phyloP scores from a whole-genome alignment of 2,329 filamentous ascomycete species.

The Paecilomyces formosus region DNA sequence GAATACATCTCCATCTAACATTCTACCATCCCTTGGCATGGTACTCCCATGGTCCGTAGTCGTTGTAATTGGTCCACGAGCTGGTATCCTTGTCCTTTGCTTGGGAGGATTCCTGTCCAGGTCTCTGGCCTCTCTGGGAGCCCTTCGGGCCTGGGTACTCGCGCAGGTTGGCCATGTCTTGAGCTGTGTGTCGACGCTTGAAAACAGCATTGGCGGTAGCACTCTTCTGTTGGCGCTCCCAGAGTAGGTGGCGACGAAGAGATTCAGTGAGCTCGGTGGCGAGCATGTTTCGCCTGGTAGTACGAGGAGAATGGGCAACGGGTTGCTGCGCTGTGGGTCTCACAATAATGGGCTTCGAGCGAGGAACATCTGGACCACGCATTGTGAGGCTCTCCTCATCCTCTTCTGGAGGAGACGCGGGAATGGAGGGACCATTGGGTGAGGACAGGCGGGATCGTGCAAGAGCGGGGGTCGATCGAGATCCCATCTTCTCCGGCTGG shows the following conservation, averaged over 20 bases:
- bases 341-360: slow-evolving; percentile 74
- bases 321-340: slow-evolving; percentile 63
- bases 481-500: slow-evolving; percentile 68
- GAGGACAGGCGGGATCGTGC: slow-evolving; percentile 54
- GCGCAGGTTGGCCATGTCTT: slow-evolving; percentile 81
- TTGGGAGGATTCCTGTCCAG: slow-evolving; percentile 14
- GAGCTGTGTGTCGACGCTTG: slow-evolving; percentile 82
- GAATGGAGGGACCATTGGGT: slow-evolving; percentile 61
- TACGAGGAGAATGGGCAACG: slow-evolving; percentile 78
- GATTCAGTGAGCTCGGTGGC: slow-evolving; percentile 90
- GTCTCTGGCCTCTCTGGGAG: slow-evolving; percentile 12
- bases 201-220: slow-evolving; percentile 80
- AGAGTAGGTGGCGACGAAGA: slow-evolving; percentile 81
- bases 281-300: slow-evolving; percentile 91
- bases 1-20: slow-evolving; percentile 4
- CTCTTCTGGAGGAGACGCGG: slow-evolving; percentile 50
- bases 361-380: slow-evolving; percentile 56
- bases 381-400: slow-evolving; percentile 56
- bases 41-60: slow-evolving; percentile 75
- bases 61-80: slow-evolving; percentile 82
- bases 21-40: slow-evolving; percentile 75
- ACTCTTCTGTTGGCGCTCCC: slow-evolving; percentile 92
- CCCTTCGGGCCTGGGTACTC: slow-evolving; percentile 63
- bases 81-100: slow-evolving; percentile 53
- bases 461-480: slow-evolving; percentile 36